phyloP scores from a whole-genome alignment of 2,329 filamentous ascomycete genomes.

The Boeremia exigua region DNA sequence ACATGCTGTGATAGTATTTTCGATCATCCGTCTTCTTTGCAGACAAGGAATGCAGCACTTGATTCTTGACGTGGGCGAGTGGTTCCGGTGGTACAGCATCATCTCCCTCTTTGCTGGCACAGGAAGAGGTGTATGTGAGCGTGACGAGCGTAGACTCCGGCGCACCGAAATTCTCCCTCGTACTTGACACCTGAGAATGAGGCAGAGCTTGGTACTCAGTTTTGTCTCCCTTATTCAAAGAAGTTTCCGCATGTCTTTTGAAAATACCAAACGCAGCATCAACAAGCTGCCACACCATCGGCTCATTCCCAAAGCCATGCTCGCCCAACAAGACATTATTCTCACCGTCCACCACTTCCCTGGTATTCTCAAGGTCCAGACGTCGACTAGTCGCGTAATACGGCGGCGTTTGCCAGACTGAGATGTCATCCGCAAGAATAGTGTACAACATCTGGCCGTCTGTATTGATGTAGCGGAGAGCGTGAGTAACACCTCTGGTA shows the following conservation, averaged over 20 bases:
- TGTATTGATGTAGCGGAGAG: slow-evolving; percentile 7
- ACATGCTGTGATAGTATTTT: slow-evolving; percentile 4
- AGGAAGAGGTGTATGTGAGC: not conserved
- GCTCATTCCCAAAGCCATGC: slow-evolving; percentile 4
- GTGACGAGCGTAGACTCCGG: not conserved
- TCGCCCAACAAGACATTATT: not conserved
- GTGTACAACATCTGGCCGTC: slow-evolving; percentile 15
- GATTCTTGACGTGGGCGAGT: not conserved
- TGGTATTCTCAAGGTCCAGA: slow-evolving; percentile 25
- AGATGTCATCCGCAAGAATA: slow-evolving; percentile 6
- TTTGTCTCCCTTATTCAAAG: not conserved
- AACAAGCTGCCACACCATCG: slow-evolving; percentile 25
- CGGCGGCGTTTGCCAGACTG: not conserved
- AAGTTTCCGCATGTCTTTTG: not conserved
- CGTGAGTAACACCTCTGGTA: not conserved
- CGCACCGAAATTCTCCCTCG: not conserved
- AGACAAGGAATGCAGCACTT: not conserved
- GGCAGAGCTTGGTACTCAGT: not conserved
- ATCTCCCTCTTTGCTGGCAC: not conserved
- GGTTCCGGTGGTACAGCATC: not conserved
- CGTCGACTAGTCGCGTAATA: slow-evolving; percentile 15
- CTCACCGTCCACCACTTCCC: slow-evolving; percentile 12
- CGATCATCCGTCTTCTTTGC: not conserved
- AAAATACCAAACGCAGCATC: slow-evolving; percentile 23
- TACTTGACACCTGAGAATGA: not conserved